Evolutionary conservation across 169 alveolate genomes (phyloP).

Genomic region (Eimeria falciformis): DNA sequence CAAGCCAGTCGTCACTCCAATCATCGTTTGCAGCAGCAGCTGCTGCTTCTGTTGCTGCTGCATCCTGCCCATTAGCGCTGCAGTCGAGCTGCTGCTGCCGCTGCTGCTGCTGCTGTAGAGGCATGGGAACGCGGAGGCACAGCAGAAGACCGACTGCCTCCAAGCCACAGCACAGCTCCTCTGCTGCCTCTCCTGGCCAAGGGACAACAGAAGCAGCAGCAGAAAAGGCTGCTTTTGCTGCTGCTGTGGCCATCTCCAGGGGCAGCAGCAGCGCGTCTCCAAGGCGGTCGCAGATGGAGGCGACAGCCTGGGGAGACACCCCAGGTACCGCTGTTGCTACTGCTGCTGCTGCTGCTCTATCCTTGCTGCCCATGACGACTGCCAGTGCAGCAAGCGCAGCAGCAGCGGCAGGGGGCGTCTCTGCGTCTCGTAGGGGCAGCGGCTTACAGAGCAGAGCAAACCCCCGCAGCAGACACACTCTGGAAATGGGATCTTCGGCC

Average conservation of each 20-base stretch:
- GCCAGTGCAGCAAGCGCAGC: constrained; percentile 53
- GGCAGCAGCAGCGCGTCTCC: constrained; percentile 52
- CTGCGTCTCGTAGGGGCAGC: not conserved
- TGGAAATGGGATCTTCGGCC: not conserved
- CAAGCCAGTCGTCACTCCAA: constrained; percentile 48
- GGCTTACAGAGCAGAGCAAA: constrained; percentile 34
- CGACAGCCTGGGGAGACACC: not conserved
- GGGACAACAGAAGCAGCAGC: constrained; percentile 9
- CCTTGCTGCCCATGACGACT: constrained; percentile 12
- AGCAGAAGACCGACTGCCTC: constrained; percentile 20
- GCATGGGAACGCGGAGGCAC: not conserved
- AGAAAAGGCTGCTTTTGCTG: not conserved
- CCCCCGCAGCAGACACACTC: not conserved
- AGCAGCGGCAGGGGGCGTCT: not conserved
- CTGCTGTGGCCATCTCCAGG: constrained; percentile 20
- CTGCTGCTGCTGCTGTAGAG: constrained; percentile 9
- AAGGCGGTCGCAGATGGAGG: not conserved
- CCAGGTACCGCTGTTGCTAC: not conserved
- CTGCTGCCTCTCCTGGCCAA: not conserved
- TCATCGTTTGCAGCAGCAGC: not conserved
- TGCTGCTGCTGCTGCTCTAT: not conserved
- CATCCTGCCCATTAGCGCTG: too few relatives aligned
- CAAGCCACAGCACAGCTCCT: constrained; percentile 35
- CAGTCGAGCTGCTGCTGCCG: not conserved
- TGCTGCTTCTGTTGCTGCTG: constrained; percentile 42